Base-by-base conservation (phyloP, 129 eudicot genomes). In the Helianthus tuberosus region DNA sequence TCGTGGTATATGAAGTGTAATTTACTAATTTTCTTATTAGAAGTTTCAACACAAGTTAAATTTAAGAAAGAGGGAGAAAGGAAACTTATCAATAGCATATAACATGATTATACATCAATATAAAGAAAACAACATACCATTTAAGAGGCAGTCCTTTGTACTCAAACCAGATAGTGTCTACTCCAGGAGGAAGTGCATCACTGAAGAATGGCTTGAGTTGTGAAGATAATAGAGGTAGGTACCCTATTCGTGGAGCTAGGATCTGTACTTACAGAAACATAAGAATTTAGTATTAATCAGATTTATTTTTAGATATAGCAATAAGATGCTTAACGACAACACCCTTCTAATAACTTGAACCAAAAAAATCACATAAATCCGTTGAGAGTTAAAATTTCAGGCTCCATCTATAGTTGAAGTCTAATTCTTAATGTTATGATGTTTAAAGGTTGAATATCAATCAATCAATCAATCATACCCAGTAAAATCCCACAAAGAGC, bases 131-230 rank as follows among this genome's bases (percentile, higher is more conserved):
- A 52, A 27, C 27, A 67, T 85, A 95, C 99, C 99, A 95, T 85
- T 95, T 95, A 66, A 95, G 89, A n/a, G 99, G 97, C 84, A 95
- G 71, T 64, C 99, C 97, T 76, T 85, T 95, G 92, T 91, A 95
- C 57, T 95, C 99, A 78, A 95, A 95, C 99, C 97, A 95, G 14
- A 95, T 84, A 47, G 97, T 95, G 75, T 95, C 99, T 38, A 80
- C 86, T 48, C 99, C 99, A 39, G 99, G 99, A 73, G 99, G 99
- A 79, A 95, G 97, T 44, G 96, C 84, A 80, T 74, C 83, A 79
- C 96, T 87, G 79, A 95, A 95, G 78, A 80, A 84, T 73, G 99
- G 97, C 85, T 85, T 91, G 52, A 91, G 83, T 79, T 86, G 96
- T 35, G 89, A 84, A 64, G 75, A 83, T 81, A 95, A 86, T 51